Evolutionary conservation across 306 rosid genomes (phyloP).

Genomic region (Malus sieversii): DNA sequence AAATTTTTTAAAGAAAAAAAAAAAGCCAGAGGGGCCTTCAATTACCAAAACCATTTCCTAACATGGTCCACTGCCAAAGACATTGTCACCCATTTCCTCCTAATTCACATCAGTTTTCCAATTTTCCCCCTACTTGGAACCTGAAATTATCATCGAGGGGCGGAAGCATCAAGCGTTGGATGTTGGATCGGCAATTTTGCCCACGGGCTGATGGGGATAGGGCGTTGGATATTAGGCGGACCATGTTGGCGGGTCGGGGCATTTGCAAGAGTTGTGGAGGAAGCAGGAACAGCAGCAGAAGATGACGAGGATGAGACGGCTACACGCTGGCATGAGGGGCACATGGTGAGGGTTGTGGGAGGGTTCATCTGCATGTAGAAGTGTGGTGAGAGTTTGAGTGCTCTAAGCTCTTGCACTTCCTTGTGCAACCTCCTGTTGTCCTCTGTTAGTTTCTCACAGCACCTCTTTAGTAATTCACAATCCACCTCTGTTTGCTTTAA

Average conservation of each 20-base stretch:
- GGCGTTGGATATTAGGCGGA: slow-evolving; percentile 25
- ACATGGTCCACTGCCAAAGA: neutral
- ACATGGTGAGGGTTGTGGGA: slow-evolving; percentile 96
- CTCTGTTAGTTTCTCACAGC: slow-evolving; percentile 74
- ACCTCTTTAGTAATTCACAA: slow-evolving; percentile 71
- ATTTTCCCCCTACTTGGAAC: neutral
- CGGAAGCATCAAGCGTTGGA: slow-evolving; percentile 14
- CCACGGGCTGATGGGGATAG: slow-evolving; percentile 57
- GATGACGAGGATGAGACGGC: slow-evolving; percentile 43
- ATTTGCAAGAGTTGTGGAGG: neutral
- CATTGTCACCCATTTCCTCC: neutral
- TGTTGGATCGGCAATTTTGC: slow-evolving; percentile 39
- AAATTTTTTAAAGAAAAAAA: neutral
- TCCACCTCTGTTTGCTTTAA: slow-evolving; percentile 97
- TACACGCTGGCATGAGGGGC: slow-evolving; percentile 90
- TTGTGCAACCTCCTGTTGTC: slow-evolving; percentile 83
- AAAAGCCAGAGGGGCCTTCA: neutral
- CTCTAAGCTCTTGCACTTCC: slow-evolving; percentile 89
- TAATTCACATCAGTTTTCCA: neutral
- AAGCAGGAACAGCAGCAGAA: slow-evolving; percentile 14
- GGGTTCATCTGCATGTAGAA: slow-evolving; percentile 86
- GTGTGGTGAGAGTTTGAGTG: slow-evolving; percentile 84
- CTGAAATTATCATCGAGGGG: slow-evolving; percentile 13
- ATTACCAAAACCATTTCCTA: slow-evolving; percentile 3
- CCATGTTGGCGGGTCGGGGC: slow-evolving; percentile 13